Evolutionary conservation across 2,329 filamentous ascomycete species (phyloP), one percentile per base, ranked within the genome.

Genomic region (Dactylellina haptotyla): DNA sequence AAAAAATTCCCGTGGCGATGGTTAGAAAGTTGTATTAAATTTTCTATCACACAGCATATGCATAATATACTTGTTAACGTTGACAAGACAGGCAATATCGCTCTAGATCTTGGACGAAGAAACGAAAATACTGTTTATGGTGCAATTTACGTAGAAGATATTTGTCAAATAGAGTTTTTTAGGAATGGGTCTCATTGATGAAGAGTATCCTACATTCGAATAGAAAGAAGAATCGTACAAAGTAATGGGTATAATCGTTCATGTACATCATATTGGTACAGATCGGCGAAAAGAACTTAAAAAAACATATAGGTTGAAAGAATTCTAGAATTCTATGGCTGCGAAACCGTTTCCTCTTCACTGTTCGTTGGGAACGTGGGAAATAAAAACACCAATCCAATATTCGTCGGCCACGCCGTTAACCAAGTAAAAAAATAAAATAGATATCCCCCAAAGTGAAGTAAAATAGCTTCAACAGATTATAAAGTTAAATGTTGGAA

Each of bases 261-360:
- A 56, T 66, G 54, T 57, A 66, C 69, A 73, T 57, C 61, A 53
- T 73, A 73, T 56, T 73, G 59, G 56, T 73, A 73, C 69, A 73
- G 45, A 66, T 41, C 48, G 48, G 54, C 30, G 46, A 54, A 64
- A 56, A 51, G 26, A 51, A 51, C 43, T 59, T 37, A 4, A 9
- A 34, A 25, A 50, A 41, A 23, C 50, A 48, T 41, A 20, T 20
- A 56, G 65, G 41, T 43, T 6, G 14, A 48, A 53, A 58, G 25
- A 23, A 41, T 16, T 28, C n/a, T 20, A 9, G 12, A 54, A 18
- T 23, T 54, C 58, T 59, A 59, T 65, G 20, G 12, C 43, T 34
- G 30, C 32, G 45, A 51, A 59, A 54, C 37, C 48, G 9, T 53
- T 41, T 41, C 14, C 20, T 51, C 26, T 30, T 56, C 26, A 30